phyloP scores from a whole-genome alignment of 495 filamentous ascomycete genomes.

The Hypoxylon lienhwacheense region DNA sequence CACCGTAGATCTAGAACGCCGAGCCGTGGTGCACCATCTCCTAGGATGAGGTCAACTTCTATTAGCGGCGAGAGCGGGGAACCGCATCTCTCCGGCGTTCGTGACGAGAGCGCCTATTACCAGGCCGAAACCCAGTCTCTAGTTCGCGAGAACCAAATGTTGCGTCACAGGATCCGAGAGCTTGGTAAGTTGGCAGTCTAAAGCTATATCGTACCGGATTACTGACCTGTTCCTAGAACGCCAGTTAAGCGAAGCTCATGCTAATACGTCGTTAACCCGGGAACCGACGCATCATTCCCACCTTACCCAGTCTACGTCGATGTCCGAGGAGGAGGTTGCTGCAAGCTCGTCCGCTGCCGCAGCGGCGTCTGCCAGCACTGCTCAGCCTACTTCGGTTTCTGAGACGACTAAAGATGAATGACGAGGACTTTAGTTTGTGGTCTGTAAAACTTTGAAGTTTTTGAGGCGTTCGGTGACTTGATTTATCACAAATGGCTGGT shows the following conservation, averaged over 20 bases:
- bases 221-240: conserved; percentile 37
- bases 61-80: conserved; percentile 56
- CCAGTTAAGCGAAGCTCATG: conserved; percentile 43
- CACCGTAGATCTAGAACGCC: conserved; percentile 58
- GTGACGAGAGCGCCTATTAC: conserved; percentile 85
- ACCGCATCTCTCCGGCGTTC: conserved; percentile 47
- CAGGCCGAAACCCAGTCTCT: conserved; percentile 90
- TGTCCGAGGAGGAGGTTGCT: conserved; percentile 31
- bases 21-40: conserved; percentile 57
- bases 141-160: conserved; percentile 89
- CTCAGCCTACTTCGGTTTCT: conserved; percentile 5
- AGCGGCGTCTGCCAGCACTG: conserved; percentile 5
- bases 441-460: conserved; percentile 2
- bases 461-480: conserved; percentile 14
- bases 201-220: background rate
- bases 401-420: conserved; percentile 27
- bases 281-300: conserved; percentile 46
- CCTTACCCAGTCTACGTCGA: conserved; percentile 41
- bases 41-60: conserved; percentile 56
- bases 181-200: conserved; percentile 57
- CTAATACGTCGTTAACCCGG: conserved; percentile 40
- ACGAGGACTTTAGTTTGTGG: background rate
- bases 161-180: conserved; percentile 81
- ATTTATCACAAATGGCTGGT: background rate
- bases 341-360: conserved; percentile 12